Base-by-base conservation (phyloP, 768 basidiomycete species). In the Coprinopsis strossmayeri region DNA sequence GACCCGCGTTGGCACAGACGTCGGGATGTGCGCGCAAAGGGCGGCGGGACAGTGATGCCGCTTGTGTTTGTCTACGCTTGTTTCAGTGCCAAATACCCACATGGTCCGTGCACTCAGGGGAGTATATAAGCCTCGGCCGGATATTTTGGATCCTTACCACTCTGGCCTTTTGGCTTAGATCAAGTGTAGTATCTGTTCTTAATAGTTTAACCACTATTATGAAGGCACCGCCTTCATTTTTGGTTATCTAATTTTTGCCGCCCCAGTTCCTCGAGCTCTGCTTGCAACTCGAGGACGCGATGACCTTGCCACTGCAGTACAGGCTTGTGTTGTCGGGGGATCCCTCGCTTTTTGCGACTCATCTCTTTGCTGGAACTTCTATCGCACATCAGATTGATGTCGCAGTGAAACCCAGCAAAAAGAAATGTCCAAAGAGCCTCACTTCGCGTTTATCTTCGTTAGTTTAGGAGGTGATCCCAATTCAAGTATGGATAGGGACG, bases 111-210 rank as follows among this genome's bases (percentile, higher is more conserved):
- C 57, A 46, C 50, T 26, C 11, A 1, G 15, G 9, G 35, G 20
- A 11, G 18, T 64, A 66, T 64, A 65, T 63, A 70, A 66, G 30
- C 43, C 21, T 20, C 7, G 10, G 1, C 1, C 2, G 41, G 24
- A 20, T 43, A 9, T 10, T 5, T 38, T 9, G 17, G 57, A 54
- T 71, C 74, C 51, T 82, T 73, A 84, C 84, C 84, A 85, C 84
- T 87, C 84, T 86, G 84, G 84, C 83, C 85, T 87, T 84, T 87
- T 88, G 86, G 87, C 87, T 89, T 88, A 87, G 87, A 89, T 88
- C 86, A 88, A 88, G 87, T 89, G 87, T 89, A 88, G 87, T 89
- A 90, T 88, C 86, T 90, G 87, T 88, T 87, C 85, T 88, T 85
- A 81, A 81, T 79, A 81, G 79, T 81, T 80, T 81, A 81, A 82